phyloP scores from a whole-genome alignment of 2,329 filamentous ascomycete species.

The Leptographium lundbergii region DNA sequence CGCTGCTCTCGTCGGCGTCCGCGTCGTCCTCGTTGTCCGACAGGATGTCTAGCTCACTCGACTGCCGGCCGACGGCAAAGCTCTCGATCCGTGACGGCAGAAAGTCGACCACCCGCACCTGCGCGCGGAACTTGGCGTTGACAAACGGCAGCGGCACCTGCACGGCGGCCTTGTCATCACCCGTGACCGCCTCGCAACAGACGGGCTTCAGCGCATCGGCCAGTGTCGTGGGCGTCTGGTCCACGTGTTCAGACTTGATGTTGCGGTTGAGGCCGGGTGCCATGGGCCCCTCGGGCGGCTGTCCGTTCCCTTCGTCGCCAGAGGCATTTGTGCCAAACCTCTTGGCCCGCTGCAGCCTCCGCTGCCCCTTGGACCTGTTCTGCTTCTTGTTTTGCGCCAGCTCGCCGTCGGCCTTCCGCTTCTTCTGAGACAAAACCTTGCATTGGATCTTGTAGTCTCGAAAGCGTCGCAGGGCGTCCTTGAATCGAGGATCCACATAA shows the following conservation, averaged over 20 bases:
- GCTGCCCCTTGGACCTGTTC: not conserved
- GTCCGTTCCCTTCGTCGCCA: not conserved
- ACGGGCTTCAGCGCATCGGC: conserved; percentile 26
- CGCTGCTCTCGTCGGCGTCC: conserved; percentile 16
- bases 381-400: not conserved
- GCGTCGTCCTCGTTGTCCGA: conserved; percentile 27
- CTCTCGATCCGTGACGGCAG: conserved; percentile 56
- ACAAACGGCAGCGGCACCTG: conserved; percentile 52
- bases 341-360: not conserved
- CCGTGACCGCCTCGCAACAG: conserved; percentile 14
- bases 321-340: not conserved
- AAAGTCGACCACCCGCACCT: conserved; percentile 73
- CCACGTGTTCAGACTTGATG: conserved; percentile 31
- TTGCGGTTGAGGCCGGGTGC: not conserved
- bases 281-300: not conserved
- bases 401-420: not conserved
- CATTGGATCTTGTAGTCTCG: conserved; percentile 46
- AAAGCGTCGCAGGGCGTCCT: conserved; percentile 50
- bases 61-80: conserved; percentile 44
- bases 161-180: conserved; percentile 22
- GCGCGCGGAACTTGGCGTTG: conserved; percentile 56
- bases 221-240: conserved; percentile 23
- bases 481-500: conserved; percentile 32
- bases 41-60: conserved; percentile 35
- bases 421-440: conserved; percentile 14